Percentiles rank a stretch among this genome's conserved stretches.
Conservation (phyloP, 1,139 yeast species). For the Zygosaccharomyces sapae region DNA sequence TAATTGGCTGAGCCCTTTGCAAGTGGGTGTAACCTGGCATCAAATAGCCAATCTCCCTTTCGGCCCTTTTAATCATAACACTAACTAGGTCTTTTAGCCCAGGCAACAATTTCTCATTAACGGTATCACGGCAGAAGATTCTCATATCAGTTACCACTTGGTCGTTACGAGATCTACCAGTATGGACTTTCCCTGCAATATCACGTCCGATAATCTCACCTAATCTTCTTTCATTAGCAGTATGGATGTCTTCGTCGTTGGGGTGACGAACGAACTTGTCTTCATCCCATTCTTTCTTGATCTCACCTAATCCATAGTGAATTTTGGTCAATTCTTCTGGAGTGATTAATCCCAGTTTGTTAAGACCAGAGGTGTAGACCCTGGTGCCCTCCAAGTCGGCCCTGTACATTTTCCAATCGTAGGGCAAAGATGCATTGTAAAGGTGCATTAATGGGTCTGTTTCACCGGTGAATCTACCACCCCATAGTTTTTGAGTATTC, state of each 20-base stretch:
- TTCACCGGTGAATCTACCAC: constrained; percentile 97
- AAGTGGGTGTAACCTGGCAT: constrained; percentile 99
- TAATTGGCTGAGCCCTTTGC: constrained; percentile 97
- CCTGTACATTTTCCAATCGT: constrained; percentile 88
- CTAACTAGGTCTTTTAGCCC: constrained; percentile 59
- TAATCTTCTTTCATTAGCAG: constrained; percentile 95
- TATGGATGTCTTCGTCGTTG: constrained; percentile 97
- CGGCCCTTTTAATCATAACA: constrained; percentile 71
- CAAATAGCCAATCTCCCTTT: constrained; percentile 76
- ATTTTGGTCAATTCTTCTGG: constrained; percentile 69
- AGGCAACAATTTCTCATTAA: constrained; percentile 55
- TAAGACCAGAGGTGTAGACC: constrained; percentile 84
- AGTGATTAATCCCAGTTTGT: constrained; percentile 70
- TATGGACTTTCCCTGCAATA: constrained; percentile 96
- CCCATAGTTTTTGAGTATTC: constrained; percentile 70
- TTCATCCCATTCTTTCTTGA: constrained; percentile 76
- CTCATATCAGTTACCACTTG: constrained; percentile 99
- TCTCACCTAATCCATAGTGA: constrained; percentile 70
- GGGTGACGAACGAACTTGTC: constrained; percentile 73
- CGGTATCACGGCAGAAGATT: constrained; percentile 77
- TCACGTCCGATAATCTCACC: constrained; percentile 93
- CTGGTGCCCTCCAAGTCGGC: constrained; percentile 93
- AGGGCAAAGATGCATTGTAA: constrained; percentile 94
- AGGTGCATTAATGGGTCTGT: constrained; percentile 96
- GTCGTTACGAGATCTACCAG: constrained; percentile 97